Percentiles rank a stretch among this genome's conserved stretches.
These are phyloP conservation scores for Trametes meyenii DNA, from an alignment of 768 basidiomycete genomes.

Conservation along the genomic window DNA sequence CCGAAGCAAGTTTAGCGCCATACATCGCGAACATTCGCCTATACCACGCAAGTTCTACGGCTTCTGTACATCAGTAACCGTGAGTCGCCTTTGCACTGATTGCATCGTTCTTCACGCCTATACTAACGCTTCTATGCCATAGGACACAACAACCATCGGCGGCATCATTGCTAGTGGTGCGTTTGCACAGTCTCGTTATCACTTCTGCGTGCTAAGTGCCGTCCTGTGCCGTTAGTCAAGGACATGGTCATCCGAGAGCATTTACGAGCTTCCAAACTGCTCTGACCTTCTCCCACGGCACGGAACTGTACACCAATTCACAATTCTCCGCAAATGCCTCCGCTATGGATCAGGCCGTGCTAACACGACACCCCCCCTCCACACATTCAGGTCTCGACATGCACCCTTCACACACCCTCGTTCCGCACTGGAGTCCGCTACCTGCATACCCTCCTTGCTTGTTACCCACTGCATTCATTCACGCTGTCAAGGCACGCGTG, in stretches of 20 bases:
- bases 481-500: no score
- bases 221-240: slow-evolving; percentile 49
- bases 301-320: background rate
- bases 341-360: background rate
- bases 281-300: slow-evolving; percentile 40
- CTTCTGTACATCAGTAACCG: slow-evolving; percentile 77
- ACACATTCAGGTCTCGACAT: no score
- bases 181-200: slow-evolving; percentile 29
- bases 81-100: slow-evolving; percentile 32
- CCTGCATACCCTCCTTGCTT: no score
- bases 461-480: no score
- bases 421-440: no score
- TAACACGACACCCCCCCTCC: background rate
- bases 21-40: slow-evolving; percentile 76
- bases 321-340: background rate
- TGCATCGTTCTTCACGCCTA: background rate
- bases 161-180: slow-evolving; percentile 78
- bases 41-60: slow-evolving; percentile 76
- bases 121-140: background rate
- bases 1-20: slow-evolving; percentile 70
- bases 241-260: slow-evolving; percentile 85
- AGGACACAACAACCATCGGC: slow-evolving; percentile 72
- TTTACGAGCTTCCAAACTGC: slow-evolving; percentile 69
- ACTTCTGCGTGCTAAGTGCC: background rate
- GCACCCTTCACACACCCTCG: no score